Evolutionary conservation across 1,139 yeast species (phyloP), one percentile per base, ranked within the genome.

Genomic region (Nadsonia starkeyi-henricii): DNA sequence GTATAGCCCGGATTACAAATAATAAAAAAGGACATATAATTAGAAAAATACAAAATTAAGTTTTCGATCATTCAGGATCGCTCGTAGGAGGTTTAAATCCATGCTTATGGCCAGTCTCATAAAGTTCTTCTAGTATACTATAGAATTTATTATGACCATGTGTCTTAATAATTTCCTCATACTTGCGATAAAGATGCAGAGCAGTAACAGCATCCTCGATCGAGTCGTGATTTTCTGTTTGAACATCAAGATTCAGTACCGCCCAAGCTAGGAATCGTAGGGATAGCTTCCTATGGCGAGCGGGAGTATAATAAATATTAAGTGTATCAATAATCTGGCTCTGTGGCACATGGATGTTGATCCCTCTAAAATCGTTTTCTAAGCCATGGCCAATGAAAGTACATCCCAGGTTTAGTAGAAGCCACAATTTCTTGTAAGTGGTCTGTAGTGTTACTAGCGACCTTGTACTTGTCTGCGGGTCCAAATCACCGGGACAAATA

Each of bases 201-300:
- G 99, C 98, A 13, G 93, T 82, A 50, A 74, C 70, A 0, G 99
- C 97, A 68, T 93, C 99, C 61, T 93, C 98, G 45, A 91, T 86
- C 1, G 97, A 89, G 62, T 93, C 97, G 63, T 93, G 99, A 61
- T 89, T 89, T 1, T 94, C 95, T 2, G 79, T 79, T 63, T 93
- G 98, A 20, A 93, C 95, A 47, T 79, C 75, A 53, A 79, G 81
- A 42, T 75, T 76, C 50, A 91, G 70, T 47, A 91, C 70, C 30
- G 79, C 79, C 72, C 86, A 89, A 3, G 95, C 89, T 59, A 93
- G 69, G 60, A 86, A 93, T 60, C 91, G 83, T 56, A 93, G 73
- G n/a, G 96, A 85, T 41, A 93, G 70, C 53, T 80, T 83, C 52
- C 99, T 64, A 72, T 82, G 69, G 58, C 79, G 73, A 58, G 81